Conservation (phyloP, 805 yeast genomes). For the Ascoidea asiatica region DNA sequence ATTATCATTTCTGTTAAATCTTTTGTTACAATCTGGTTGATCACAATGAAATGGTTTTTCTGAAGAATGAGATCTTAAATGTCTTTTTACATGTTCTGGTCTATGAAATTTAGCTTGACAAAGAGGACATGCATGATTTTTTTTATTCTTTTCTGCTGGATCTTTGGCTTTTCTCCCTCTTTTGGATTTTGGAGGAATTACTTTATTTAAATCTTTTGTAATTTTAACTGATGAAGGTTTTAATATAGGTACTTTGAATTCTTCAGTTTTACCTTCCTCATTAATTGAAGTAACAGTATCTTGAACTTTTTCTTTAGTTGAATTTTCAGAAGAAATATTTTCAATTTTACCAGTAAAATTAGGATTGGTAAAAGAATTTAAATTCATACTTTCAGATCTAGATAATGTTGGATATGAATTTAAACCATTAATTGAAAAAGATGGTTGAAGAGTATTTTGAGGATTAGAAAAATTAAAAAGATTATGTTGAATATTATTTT, state of each 20-base stretch:
- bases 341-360: neutral
- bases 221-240: slow-evolving; percentile 2
- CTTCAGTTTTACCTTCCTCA: slow-evolving; percentile 9
- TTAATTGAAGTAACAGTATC: slow-evolving; percentile 1
- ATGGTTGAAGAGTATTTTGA: neutral
- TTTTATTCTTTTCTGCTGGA: slow-evolving; percentile 26
- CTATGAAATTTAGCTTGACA: slow-evolving; percentile 52
- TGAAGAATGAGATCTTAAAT: slow-evolving; percentile 61
- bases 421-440: neutral
- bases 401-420: neutral
- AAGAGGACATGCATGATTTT: slow-evolving; percentile 50
- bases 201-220: neutral
- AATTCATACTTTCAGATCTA: neutral
- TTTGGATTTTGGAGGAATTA: neutral
- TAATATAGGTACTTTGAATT: slow-evolving; percentile 5
- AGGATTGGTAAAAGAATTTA: neutral
- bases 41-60: slow-evolving; percentile 67
- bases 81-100: slow-evolving; percentile 61
- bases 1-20: slow-evolving; percentile 68
- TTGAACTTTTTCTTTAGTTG: neutral
- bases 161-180: neutral
- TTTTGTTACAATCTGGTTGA: slow-evolving; percentile 39
- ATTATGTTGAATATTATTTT: neutral
- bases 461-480: neutral
- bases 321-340: neutral